These are phyloP conservation scores for Arctium lappa DNA, from an alignment of 129 eudicot genomes.

Conservation along the genomic window DNA sequence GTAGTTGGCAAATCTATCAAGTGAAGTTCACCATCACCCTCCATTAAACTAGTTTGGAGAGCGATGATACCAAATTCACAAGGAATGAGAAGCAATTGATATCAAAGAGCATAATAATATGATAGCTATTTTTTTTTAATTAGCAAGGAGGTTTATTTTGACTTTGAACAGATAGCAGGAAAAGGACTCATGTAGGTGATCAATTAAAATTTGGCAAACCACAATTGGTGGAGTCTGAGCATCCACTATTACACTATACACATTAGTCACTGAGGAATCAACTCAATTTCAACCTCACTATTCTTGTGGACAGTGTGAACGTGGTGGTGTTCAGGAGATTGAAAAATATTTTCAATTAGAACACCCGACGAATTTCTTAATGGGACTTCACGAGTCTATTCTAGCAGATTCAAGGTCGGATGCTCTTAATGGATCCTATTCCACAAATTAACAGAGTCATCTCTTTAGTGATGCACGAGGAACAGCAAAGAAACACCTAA, in stretches of 20 bases:
- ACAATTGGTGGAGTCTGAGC: no score
- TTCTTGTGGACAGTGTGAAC: neutral
- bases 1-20: neutral
- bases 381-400: neutral
- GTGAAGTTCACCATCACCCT: neutral
- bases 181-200: neutral
- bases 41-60: neutral
- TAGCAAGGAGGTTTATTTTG: no score
- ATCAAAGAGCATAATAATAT: no score
- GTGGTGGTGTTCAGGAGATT: neutral
- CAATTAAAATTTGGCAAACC: neutral
- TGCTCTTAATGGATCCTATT: neutral
- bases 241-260: no score
- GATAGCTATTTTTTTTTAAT: no score
- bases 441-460: neutral
- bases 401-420: neutral
- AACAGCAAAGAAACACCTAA: no score
- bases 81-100: no score
- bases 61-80: no score
- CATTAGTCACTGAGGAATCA: no score
- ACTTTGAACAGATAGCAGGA: no score
- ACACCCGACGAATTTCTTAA: neutral
- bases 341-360: neutral
- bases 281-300: neutral
- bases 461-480: neutral